Base-by-base conservation (phyloP, 495 filamentous ascomycete species). In the Penicillium steckii region DNA sequence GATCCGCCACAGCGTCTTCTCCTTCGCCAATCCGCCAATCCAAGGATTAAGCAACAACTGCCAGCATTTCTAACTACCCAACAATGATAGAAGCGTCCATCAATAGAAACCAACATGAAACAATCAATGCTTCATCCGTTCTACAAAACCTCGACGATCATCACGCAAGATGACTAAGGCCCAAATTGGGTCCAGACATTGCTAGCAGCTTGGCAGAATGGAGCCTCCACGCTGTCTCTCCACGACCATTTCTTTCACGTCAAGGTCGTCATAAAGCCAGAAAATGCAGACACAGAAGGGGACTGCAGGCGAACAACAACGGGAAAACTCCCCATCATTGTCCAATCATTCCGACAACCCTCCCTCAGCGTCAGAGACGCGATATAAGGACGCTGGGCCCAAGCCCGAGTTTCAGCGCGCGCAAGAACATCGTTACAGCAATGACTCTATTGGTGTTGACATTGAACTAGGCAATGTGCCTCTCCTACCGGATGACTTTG, bases 391-490 rank as follows among this genome's bases (percentile, higher is more conserved):
- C 22, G 35, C 58, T 10, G 46, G 52, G 27, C 30, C 33, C 12
- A 29, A 51, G 17, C 30, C 18, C 17, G 6, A 37, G 18, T 6
- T n/a, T 17, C 33, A 37, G 33, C 7, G 29, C 30, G 21, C 24
- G 9, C 15, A 22, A 3, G 19, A 25, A 17, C 40, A 41, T 13
- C 50, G 53, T 26, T 43, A 32, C 23, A 53, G 47, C 47, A 50
- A 37, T 33, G 56, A 62, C 17, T 24, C 38, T 8, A 41, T 60
- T 4, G 55, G 57, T 19, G 45, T 27, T 10, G 60, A 64, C 41
- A 35, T 66, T 38, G 63, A 64, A 45, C 22, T 60, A 22, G 62
- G 62, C 33, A 50, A 55, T 50, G 44, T 61, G 10, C 63, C 63
- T 3, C 42, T 66, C 8, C 43, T 66, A 18, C 55, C 57, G 0